Conservation (phyloP, 768 basidiomycete species). For the Lyophyllum shimeji region DNA sequence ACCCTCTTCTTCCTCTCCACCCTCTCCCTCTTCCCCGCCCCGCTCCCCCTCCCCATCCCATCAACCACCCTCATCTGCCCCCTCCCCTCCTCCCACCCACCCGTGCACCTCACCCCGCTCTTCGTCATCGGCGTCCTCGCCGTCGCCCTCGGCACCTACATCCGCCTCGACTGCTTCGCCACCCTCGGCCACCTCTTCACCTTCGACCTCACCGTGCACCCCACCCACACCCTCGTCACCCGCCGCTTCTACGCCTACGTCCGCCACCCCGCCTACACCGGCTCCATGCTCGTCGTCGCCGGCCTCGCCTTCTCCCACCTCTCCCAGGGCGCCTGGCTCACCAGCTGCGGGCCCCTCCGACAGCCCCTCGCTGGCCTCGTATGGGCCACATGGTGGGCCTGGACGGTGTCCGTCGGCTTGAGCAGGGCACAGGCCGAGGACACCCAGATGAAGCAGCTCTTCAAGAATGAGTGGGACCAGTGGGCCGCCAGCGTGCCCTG, state of each 20-base stretch:
- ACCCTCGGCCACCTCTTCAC: slow-evolving; percentile 48
- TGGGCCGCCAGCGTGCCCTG: slow-evolving; percentile 41
- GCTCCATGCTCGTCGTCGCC: slow-evolving; percentile 41
- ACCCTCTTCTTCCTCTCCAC: slow-evolving; percentile 16
- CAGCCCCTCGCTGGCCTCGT: slow-evolving; percentile 23
- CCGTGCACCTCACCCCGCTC: slow-evolving; percentile 26
- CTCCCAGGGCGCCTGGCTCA: slow-evolving; percentile 38
- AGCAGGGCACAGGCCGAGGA: slow-evolving; percentile 50
- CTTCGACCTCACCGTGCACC: slow-evolving; percentile 47
- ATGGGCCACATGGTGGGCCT: slow-evolving; percentile 40
- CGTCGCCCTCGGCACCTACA: slow-evolving; percentile 33
- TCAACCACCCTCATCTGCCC: slow-evolving; percentile 29
- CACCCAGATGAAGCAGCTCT: slow-evolving; percentile 40
- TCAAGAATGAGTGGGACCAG: slow-evolving; percentile 43
- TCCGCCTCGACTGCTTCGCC: slow-evolving; percentile 44
- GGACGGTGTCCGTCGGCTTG: slow-evolving; percentile 41
- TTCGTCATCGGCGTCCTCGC: slow-evolving; percentile 36
- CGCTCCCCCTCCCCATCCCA: slow-evolving; percentile 31
- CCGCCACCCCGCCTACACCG: slow-evolving; percentile 49
- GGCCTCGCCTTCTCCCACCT: slow-evolving; percentile 41
- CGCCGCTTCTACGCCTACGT: slow-evolving; percentile 43
- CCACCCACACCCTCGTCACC: slow-evolving; percentile 41
- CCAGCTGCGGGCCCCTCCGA: slow-evolving; percentile 30
- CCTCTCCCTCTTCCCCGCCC: slow-evolving; percentile 17
- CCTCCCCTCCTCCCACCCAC: slow-evolving; percentile 17